These are phyloP conservation scores for Xylariomycetidae sp. DNA, from an alignment of 2,329 filamentous ascomycete species.

Conservation along the genomic window DNA sequence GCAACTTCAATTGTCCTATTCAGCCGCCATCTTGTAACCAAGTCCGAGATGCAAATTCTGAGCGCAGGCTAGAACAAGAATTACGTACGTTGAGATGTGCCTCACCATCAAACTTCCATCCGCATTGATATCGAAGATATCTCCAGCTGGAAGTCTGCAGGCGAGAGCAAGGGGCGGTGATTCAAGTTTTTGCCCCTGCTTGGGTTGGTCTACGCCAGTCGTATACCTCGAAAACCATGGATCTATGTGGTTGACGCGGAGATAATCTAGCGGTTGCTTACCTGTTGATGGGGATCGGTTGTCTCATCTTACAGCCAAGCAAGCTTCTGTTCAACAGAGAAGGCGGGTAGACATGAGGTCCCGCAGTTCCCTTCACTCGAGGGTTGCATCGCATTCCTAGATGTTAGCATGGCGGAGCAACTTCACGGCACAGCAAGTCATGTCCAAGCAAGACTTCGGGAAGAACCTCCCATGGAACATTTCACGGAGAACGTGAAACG, in stretches of 20 bases:
- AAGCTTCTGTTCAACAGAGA: conserved; percentile 1
- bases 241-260: conserved; percentile 66
- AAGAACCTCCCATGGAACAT: conserved; percentile 70
- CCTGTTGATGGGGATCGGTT: background rate
- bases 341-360: too few relatives aligned
- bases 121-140: conserved; percentile 48
- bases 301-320: conserved; percentile 7
- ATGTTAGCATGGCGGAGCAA: background rate
- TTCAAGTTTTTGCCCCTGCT: conserved; percentile 36
- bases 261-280: conserved; percentile 69
- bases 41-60: background rate
- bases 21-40: too few relatives aligned
- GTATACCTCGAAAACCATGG: conserved; percentile 88
- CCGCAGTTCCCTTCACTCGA: too few relatives aligned
- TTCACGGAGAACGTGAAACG: conserved; percentile 64
- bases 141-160: conserved; percentile 73
- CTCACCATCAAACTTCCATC: conserved; percentile 81
- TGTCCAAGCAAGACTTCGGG: conserved; percentile 51
- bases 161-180: conserved; percentile 56
- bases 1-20: too few relatives aligned
- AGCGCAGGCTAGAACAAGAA: background rate
- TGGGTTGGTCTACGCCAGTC: conserved; percentile 76
- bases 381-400: too few relatives aligned
- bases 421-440: conserved; percentile 7
- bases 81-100: too few relatives aligned